Base-by-base conservation (phyloP, 768 basidiomycete genomes). In the Mycena vitilis region DNA sequence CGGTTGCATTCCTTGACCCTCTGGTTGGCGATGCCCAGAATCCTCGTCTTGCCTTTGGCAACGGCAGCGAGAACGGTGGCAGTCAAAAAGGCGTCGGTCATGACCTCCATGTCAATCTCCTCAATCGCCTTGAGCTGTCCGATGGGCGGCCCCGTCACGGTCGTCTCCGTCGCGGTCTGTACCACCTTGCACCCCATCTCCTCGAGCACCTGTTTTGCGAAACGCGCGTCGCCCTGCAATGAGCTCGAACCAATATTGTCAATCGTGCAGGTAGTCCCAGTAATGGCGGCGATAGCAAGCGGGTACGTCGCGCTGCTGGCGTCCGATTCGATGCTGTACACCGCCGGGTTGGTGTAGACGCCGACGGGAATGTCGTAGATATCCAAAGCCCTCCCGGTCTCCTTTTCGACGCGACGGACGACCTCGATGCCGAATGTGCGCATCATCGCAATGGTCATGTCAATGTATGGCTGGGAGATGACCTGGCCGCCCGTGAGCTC, bases 381-480 rank as follows among this genome's bases (percentile, higher is more conserved):
- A 76, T 98, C 91, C 65, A 93, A 82, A 1, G 79, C 80, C 57
- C 87, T 85, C 7, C 94, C 92, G 0, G 87, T 86, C 36, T 75
- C 78, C 0, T 85, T 72, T 72, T 93, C 94, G 18, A 73, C 77
- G 65, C 92, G 85, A 54, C 97, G 88, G 20, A 81, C 80, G 56
- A 95, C 96, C 11, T 84, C 73, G 68, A 98, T 83, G 5, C 96
- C 97, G 77, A 99, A 99, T 10, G 92, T 88, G 69, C 85, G 85
- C 98, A 99, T 99, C 92, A 99, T 98, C 11, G 95, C 90, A 73
- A 98, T 92, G 11, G 98, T 99, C 98, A 99, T 98, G 81, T 99
- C 96, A 79, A 99, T 99, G 82, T 99, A 99, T 0, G 96, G 96
- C 81, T 99, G 97, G 7, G 95, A 98, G 77, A 99, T 98, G 76